Evolutionary conservation across 345 rosid genomes (phyloP).

Genomic region (Salix udensis): DNA sequence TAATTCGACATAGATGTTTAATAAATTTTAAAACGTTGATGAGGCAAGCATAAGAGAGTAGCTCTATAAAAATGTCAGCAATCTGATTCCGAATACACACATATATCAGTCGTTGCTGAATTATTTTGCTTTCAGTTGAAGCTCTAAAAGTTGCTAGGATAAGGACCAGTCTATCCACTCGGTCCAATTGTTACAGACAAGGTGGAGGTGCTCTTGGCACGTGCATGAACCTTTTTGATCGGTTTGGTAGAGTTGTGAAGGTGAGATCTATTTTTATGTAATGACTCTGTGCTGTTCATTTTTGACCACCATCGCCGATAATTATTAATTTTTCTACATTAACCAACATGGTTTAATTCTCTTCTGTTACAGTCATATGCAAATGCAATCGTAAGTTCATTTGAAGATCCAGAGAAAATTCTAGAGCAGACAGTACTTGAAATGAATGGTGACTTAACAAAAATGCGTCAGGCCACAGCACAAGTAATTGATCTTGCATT

Average conservation of each 20-base stretch:
- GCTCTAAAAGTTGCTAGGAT: constrained; percentile 14
- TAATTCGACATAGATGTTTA: not conserved
- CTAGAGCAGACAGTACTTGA: constrained; percentile 75
- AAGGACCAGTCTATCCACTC: constrained; percentile 9
- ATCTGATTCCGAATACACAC: not conserved
- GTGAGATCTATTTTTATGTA: constrained; percentile 28
- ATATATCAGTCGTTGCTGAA: not conserved
- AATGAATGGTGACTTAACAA: constrained; percentile 76
- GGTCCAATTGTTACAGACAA: constrained; percentile 32
- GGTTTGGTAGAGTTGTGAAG: constrained; percentile 71
- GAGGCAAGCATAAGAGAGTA: not conserved
- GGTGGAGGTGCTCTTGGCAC: constrained; percentile 53
- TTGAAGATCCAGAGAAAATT: constrained; percentile 81
- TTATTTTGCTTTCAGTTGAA: constrained; percentile 18
- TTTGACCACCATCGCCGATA: not conserved
- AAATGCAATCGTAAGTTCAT: constrained; percentile 58
- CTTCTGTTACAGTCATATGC: constrained; percentile 65
- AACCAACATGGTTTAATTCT: constrained; percentile 1
- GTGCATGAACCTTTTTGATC: constrained; percentile 64
- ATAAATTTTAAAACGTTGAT: not conserved
- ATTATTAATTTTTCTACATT: not conserved
- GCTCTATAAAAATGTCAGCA: not conserved
- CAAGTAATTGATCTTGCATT: constrained; percentile 45
- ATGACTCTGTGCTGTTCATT: not conserved
- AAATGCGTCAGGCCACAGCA: constrained; percentile 86